These are phyloP conservation scores for Aspergillus japonicus DNA, from an alignment of 2,329 filamentous ascomycete species.

Conservation along the genomic window DNA sequence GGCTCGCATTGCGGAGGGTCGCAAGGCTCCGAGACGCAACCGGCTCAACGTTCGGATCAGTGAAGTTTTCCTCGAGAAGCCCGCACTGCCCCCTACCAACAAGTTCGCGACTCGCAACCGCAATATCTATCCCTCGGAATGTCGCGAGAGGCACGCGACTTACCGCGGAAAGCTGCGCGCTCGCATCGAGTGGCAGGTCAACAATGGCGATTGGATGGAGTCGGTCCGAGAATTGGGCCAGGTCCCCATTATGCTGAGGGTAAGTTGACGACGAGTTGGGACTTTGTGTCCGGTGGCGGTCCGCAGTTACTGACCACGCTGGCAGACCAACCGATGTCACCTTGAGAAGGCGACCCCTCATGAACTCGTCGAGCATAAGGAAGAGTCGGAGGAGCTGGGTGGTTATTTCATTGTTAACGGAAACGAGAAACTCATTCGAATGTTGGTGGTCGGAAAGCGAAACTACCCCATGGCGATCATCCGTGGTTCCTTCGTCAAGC, in stretches of 20 bases:
- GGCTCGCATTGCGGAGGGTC: conserved; percentile 52
- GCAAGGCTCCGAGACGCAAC: conserved; percentile 62
- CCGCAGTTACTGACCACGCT: conserved; percentile 7
- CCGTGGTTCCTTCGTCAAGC: conserved; percentile 82
- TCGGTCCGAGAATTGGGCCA: conserved; percentile 82
- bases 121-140: conserved; percentile 87
- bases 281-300: neutral
- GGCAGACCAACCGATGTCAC: conserved; percentile 82
- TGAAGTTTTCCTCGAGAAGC: conserved; percentile 78
- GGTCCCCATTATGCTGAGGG: conserved; percentile 90
- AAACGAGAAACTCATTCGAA: conserved; percentile 92
- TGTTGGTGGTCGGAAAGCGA: conserved; percentile 83
- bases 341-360: conserved; percentile 81
- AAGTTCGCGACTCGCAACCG: conserved; percentile 76
- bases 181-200: conserved; percentile 80
- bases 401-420: conserved; percentile 98
- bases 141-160: conserved; percentile 86
- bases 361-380: conserved; percentile 78
- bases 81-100: conserved; percentile 74
- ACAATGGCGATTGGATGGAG: conserved; percentile 80
- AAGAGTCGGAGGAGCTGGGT: conserved; percentile 93
- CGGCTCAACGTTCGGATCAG: conserved; percentile 74
- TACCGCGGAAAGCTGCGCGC: conserved; percentile 85
- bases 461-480: conserved; percentile 96
- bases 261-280: conserved; percentile 42